Evolutionary conservation across 2,329 filamentous ascomycete species (phyloP).

Genomic region (Talaromyces albobiverticillius): DNA sequence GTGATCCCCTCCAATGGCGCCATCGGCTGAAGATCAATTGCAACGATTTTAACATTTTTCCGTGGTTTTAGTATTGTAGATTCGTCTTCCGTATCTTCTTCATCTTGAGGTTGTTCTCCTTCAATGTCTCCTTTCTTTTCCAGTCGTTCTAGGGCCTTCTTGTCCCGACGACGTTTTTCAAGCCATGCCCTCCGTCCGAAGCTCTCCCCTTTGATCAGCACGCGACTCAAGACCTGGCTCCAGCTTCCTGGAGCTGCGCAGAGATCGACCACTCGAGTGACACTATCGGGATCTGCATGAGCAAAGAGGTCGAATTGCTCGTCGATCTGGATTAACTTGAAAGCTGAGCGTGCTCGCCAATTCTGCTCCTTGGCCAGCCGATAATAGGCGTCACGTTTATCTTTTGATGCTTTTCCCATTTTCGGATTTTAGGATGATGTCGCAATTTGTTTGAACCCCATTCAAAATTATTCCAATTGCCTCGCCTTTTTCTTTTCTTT

Average conservation of each 20-base stretch:
- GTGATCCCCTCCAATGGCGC: constrained; percentile 88
- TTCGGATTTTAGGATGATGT: background rate
- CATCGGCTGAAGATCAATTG: constrained; percentile 95
- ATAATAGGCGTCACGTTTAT: constrained; percentile 98
- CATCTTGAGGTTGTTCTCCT: constrained; percentile 30
- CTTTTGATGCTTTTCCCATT: constrained; percentile 98
- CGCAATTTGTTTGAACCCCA: background rate
- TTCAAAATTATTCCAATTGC: too few relatives aligned
- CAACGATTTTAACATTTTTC: constrained; percentile 84
- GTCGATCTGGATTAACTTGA: constrained; percentile 94
- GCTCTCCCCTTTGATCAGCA: constrained; percentile 88
- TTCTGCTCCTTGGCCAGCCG: constrained; percentile 97
- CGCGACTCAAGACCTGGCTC: constrained; percentile 92
- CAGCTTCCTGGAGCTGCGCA: constrained; percentile 95
- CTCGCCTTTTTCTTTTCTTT: background rate
- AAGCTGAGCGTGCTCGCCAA: constrained; percentile 93
- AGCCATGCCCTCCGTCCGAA: constrained; percentile 86
- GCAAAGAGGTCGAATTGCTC: constrained; percentile 92
- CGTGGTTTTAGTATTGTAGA: constrained; percentile 46
- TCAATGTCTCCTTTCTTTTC: constrained; percentile 15
- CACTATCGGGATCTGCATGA: constrained; percentile 58
- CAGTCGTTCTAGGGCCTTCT: constrained; percentile 24
- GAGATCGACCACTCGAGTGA: constrained; percentile 90
- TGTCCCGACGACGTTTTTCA: constrained; percentile 69
- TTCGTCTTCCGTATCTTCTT: constrained; percentile 28